A percentile compares a stretch with the other conserved stretches of the same genome.
Conservation (phyloP, 2,329 filamentous ascomycete genomes). For the Microthyrium microscopicum region DNA sequence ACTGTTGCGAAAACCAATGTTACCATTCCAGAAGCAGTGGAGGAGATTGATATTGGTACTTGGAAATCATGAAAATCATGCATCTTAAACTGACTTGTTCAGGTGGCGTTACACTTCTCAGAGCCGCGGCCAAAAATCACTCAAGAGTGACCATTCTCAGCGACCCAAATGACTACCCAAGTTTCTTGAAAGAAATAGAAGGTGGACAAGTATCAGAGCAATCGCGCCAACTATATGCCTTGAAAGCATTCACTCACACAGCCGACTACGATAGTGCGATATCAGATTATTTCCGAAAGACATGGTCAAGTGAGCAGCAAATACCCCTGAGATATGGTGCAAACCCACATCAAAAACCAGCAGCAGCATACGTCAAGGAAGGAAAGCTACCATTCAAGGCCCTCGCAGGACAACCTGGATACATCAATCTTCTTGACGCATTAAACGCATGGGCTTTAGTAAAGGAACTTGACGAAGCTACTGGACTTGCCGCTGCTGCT, state of each 20-base stretch:
- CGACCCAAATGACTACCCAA: conserved; percentile 82
- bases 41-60: conserved; percentile 84
- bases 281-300: conserved; percentile 91
- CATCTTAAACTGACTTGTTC: not conserved
- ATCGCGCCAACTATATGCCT: conserved; percentile 74
- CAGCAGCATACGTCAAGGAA: conserved; percentile 61
- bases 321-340: conserved; percentile 80
- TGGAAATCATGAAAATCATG: not conserved
- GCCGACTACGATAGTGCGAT: conserved; percentile 93
- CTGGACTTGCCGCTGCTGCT: conserved; percentile 77
- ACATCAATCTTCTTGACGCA: conserved; percentile 92
- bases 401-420: conserved; percentile 74
- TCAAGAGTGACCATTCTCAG: conserved; percentile 87
- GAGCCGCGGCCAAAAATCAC: conserved; percentile 97
- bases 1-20: conserved; percentile 95
- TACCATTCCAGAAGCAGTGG: conserved; percentile 88
- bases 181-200: conserved; percentile 84
- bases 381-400: conserved; percentile 85
- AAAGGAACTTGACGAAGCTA: conserved; percentile 82
- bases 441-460: conserved; percentile 95
- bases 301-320: conserved; percentile 82
- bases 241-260: conserved; percentile 97
- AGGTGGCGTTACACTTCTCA: conserved; percentile 81
- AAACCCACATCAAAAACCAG: conserved; percentile 97
- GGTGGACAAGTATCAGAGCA: conserved; percentile 72